A percentile compares a stretch with the other conserved stretches of the same genome.
These are phyloP conservation scores for Diaporthe caulivora DNA, from an alignment of 2,329 filamentous ascomycete genomes.

Conservation along the genomic window DNA sequence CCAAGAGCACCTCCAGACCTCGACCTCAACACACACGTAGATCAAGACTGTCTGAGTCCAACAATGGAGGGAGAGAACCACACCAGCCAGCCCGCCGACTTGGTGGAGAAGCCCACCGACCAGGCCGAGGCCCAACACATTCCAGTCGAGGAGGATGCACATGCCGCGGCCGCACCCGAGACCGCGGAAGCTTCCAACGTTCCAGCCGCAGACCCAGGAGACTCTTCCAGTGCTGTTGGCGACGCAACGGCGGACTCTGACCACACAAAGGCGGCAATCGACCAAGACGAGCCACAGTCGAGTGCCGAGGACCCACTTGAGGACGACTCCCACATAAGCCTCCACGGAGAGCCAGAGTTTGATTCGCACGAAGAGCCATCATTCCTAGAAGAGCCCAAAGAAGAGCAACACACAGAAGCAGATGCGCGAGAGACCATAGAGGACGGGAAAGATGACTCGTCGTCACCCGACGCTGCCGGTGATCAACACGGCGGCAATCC, in stretches of 20 bases:
- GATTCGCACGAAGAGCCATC: slow-evolving; percentile 24
- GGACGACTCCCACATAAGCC: slow-evolving; percentile 34
- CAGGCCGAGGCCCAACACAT: slow-evolving; percentile 5
- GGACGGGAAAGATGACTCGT: not conserved
- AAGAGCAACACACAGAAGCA: not conserved
- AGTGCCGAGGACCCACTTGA: slow-evolving; percentile 22
- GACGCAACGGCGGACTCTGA: not conserved
- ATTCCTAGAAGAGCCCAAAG: not conserved
- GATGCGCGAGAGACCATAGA: not conserved
- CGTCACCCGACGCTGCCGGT: not conserved
- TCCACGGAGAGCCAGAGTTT: slow-evolving; percentile 4
- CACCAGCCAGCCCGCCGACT: slow-evolving; percentile 8
- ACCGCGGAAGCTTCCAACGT: not conserved
- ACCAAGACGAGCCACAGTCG: slow-evolving; percentile 4
- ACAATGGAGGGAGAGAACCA: slow-evolving; percentile 51
- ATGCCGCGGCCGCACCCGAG: slow-evolving; percentile 14
- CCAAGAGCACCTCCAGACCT: slow-evolving; percentile 46
- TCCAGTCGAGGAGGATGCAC: slow-evolving; percentile 13
- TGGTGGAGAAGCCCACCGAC: slow-evolving; percentile 24
- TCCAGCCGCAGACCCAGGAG: slow-evolving; percentile 8
- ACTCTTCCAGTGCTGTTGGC: not conserved
- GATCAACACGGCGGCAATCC: not conserved
- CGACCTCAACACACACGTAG: slow-evolving; percentile 63
- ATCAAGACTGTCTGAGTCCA: slow-evolving; percentile 57
- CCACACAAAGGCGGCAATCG: not conserved